Base-by-base conservation (phyloP, 257 asterid species). In the Leptodermis oblonga region DNA sequence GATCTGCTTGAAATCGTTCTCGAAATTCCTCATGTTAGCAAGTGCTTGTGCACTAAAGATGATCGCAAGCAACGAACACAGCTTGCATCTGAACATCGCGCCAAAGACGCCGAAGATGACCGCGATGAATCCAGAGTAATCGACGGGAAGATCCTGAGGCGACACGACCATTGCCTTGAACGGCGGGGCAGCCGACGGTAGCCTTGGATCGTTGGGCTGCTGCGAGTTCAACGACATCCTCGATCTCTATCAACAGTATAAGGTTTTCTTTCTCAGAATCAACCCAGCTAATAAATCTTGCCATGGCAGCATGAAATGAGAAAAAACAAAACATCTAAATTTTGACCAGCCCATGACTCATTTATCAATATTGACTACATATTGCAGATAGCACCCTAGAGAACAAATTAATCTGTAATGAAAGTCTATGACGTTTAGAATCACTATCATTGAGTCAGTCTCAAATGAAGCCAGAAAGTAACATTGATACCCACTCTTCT, bases 1-100 rank as follows among this genome's bases (percentile, higher is more conserved):
- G 83, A 94, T 86, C 87, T 94, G 99, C 84, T 91, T 94, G 63
- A 94, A 90, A 85, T 94, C 97, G 51, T 74, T 94, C 84, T 94
- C 99, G 11, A 93, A 67, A 74, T 89, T 90, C 90, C 86, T 91
- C 95, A 93, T 90, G 77, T 93, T 90, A 66, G 96, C 86, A 37
- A 93, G 86, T 52, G 99, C 87, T 59, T 93, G 99, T 0, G 96
- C 96, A 71, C 87, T 80, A 69, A 90, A 93, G 70, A 93, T 88
- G 42, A 93, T 88, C 8, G 97, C 97, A 34, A 88, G 84, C 99
- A 97, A 93, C 52, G 99, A 90, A 73, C 96, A 90, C 36, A 74
- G 53, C 95, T 90, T 93, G 85, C 87, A 88, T 67, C 87, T 77
- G 77, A 86, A 86, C 92, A 84, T 86, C 33, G 89, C 90, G 51